Evolutionary conservation across 768 basidiomycete genomes (phyloP).

Genomic region (Collybia nuda): DNA sequence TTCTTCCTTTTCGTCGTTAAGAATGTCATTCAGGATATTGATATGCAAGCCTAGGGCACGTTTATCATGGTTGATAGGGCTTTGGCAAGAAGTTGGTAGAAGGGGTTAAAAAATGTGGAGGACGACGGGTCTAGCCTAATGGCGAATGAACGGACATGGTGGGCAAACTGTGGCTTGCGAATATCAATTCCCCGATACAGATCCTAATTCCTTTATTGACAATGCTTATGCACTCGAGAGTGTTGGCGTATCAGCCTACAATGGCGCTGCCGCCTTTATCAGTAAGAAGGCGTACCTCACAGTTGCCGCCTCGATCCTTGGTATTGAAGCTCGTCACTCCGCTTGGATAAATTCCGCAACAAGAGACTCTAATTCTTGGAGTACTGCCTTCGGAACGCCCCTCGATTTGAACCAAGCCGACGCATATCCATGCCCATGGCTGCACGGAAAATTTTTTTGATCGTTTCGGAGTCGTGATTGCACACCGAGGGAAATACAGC

Average conservation of each 20-base stretch:
- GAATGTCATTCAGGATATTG: too few relatives aligned
- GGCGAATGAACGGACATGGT: too few relatives aligned
- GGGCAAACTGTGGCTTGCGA: too few relatives aligned
- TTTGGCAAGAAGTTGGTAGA: too few relatives aligned
- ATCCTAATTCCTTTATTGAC: conserved; percentile 46
- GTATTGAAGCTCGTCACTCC: conserved; percentile 62
- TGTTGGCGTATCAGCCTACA: conserved; percentile 56
- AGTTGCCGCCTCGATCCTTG: conserved; percentile 59
- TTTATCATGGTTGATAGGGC: too few relatives aligned
- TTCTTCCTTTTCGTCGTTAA: too few relatives aligned
- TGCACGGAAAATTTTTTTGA: conserved; percentile 73
- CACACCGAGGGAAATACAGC: conserved; percentile 54
- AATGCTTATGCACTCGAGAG: conserved; percentile 54
- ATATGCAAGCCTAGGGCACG: too few relatives aligned
- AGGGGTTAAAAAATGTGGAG: too few relatives aligned
- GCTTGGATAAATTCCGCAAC: conserved; percentile 58
- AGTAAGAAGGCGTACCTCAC: conserved; percentile 48
- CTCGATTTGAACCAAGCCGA: conserved; percentile 46
- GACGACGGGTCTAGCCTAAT: too few relatives aligned
- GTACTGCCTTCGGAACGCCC: conserved; percentile 54
- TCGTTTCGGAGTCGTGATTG: conserved; percentile 65
- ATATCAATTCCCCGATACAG: conserved; percentile 46
- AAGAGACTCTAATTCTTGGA: conserved; percentile 51
- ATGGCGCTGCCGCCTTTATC: conserved; percentile 52
- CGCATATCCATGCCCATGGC: conserved; percentile 76